Percentiles rank a stretch among this genome's conserved stretches.
Conservation (phyloP, 2,329 filamentous ascomycete species). For the Tolypocladium capitatum region DNA sequence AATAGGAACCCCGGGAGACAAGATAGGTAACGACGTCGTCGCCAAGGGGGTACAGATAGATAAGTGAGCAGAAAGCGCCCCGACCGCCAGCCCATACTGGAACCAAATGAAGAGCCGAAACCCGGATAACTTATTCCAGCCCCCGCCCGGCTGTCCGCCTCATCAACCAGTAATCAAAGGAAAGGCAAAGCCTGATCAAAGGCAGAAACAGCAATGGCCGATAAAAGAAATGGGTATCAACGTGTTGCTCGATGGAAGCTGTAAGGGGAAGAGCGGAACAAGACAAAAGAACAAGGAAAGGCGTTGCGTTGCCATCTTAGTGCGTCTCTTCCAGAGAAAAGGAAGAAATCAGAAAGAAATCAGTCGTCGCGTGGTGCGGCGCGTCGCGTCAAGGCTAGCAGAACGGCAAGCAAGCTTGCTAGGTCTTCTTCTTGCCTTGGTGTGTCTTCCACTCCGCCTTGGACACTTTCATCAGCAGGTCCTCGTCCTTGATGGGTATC, state of each 20-base stretch:
- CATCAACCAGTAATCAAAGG: background rate
- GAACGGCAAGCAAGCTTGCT: slow-evolving; percentile 17
- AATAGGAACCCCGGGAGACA: background rate
- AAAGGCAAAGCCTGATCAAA: background rate
- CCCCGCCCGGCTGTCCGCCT: no score
- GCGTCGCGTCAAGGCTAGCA: slow-evolving; percentile 8
- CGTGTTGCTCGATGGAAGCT: background rate
- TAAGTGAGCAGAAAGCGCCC: background rate
- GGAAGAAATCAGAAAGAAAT: slow-evolving; percentile 3
- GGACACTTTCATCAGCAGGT: slow-evolving; percentile 81
- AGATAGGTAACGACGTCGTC: background rate
- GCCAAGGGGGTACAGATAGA: background rate
- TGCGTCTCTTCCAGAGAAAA: slow-evolving; percentile 3
- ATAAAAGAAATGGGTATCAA: background rate
- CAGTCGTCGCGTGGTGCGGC: background rate
- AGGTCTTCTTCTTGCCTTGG: slow-evolving; percentile 30
- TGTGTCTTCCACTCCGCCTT: slow-evolving; percentile 72
- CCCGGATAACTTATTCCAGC: background rate
- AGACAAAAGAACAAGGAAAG: background rate
- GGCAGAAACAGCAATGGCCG: background rate
- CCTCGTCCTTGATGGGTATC: slow-evolving; percentile 88
- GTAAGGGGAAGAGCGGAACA: background rate
- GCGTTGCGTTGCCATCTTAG: background rate
- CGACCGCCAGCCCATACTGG: background rate
- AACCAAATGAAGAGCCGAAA: background rate